Percentiles rank a stretch among this genome's conserved stretches.
These are phyloP conservation scores for Xylaria sp. DNA, from an alignment of 2,329 filamentous ascomycete species.

Conservation along the genomic window DNA sequence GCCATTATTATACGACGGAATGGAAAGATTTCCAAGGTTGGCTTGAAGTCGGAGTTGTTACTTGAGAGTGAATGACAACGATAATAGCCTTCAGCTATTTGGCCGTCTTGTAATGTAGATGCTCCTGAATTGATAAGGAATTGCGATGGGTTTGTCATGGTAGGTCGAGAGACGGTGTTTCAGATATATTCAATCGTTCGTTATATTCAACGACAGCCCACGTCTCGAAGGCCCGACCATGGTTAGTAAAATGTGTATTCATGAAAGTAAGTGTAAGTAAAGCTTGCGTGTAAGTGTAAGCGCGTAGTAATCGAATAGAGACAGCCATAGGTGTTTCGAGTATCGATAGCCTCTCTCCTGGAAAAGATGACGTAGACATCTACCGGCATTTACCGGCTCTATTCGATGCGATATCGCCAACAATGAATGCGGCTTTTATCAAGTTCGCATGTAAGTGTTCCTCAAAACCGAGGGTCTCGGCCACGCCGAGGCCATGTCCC, in stretches of 20 bases:
- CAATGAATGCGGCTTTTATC: background rate
- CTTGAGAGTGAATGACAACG: background rate
- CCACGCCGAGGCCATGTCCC: background rate
- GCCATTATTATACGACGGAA: too few species aligned
- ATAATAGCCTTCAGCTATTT: background rate
- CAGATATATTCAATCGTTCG: background rate
- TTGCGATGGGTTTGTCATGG: background rate
- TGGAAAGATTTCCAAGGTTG: background rate
- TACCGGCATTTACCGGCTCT: background rate
- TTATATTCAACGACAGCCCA: background rate
- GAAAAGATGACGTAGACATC: background rate
- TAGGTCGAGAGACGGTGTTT: background rate
- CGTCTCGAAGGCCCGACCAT: background rate
- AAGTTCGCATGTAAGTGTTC: background rate
- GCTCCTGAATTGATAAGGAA: background rate
- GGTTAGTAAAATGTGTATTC: too few species aligned
- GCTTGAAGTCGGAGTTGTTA: background rate
- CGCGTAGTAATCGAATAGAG: background rate
- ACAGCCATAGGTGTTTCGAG: background rate
- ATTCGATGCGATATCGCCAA: background rate
- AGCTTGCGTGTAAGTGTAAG: too few species aligned
- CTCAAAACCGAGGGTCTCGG: conserved; percentile 1
- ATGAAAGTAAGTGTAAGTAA: too few species aligned
- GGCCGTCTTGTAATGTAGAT: too few species aligned
- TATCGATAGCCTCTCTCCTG: background rate